These are phyloP conservation scores for Cyclotella kingstonii DNA, from an alignment of 108 stramenopile genomes.

Conservation along the genomic window DNA sequence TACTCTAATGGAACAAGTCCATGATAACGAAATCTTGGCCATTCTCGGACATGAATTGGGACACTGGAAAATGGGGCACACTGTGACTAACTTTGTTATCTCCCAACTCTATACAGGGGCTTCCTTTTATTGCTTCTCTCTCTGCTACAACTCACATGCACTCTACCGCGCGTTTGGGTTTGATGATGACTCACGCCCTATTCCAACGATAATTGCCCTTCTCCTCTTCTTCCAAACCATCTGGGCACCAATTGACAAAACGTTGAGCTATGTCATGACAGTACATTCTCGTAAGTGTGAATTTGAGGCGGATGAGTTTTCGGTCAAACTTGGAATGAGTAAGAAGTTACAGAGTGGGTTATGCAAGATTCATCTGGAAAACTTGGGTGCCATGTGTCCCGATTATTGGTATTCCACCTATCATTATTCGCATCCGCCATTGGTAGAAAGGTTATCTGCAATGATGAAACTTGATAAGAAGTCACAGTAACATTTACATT, in stretches of 20 bases:
- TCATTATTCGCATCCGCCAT: slow-evolving; percentile 96
- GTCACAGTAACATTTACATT: slow-evolving; percentile 26
- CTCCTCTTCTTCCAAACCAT: slow-evolving; percentile 89
- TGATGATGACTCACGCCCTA: slow-evolving; percentile 53
- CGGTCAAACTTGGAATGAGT: slow-evolving; percentile 77
- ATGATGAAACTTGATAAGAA: slow-evolving; percentile 84
- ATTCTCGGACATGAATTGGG: slow-evolving; percentile 93
- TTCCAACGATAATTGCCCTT: slow-evolving; percentile 89
- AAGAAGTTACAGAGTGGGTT: slow-evolving; percentile 85
- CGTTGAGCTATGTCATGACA: slow-evolving; percentile 89
- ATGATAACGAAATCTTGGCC: slow-evolving; percentile 88
- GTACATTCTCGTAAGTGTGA: slow-evolving; percentile 84
- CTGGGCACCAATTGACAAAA: slow-evolving; percentile 96
- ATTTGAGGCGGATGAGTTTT: slow-evolving; percentile 94
- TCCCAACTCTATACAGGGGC: slow-evolving; percentile 90
- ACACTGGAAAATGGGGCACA: slow-evolving; percentile 99
- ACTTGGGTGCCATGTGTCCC: slow-evolving; percentile 90
- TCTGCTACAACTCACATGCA: slow-evolving; percentile 64
- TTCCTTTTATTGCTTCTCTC: slow-evolving; percentile 90
- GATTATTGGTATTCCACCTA: slow-evolving; percentile 91
- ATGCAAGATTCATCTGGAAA: slow-evolving; percentile 95
- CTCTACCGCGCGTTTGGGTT: slow-evolving; percentile 97
- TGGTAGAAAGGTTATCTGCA: slow-evolving; percentile 93
- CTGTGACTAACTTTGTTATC: slow-evolving; percentile 86
- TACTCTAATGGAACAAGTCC: slow-evolving; percentile 89